A percentile compares a stretch with the other conserved stretches of the same genome.
Conservation (phyloP, 805 yeast genomes). For the Candida sanyiensis region DNA sequence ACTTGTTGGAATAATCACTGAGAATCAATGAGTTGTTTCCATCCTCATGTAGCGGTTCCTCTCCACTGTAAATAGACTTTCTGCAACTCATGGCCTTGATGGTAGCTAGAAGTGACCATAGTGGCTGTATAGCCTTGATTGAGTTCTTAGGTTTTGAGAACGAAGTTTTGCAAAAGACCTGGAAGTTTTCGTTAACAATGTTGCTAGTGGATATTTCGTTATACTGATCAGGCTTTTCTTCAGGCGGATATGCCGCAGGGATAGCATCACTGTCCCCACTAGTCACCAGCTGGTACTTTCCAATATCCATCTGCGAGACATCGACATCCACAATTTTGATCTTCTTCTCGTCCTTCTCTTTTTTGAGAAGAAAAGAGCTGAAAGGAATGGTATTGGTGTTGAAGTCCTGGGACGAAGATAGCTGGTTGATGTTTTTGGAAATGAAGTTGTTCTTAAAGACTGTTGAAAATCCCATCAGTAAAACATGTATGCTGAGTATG, state of each 20-base stretch:
- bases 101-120: slow-evolving; percentile 50
- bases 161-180: slow-evolving; percentile 18
- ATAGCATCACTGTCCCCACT: slow-evolving; percentile 4
- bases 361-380: slow-evolving; percentile 11
- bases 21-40: slow-evolving; percentile 18
- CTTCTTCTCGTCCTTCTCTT: slow-evolving; percentile 12
- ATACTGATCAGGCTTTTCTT: background rate
- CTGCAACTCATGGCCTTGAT: slow-evolving; percentile 43
- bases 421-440: slow-evolving; percentile 23
- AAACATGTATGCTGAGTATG: slow-evolving; percentile 21
- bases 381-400: slow-evolving; percentile 4
- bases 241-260: slow-evolving; percentile 7
- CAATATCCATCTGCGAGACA: slow-evolving; percentile 8
- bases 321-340: slow-evolving; percentile 17
- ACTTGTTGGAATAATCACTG: slow-evolving; percentile 20
- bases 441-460: slow-evolving; percentile 22
- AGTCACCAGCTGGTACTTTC: background rate
- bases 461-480: slow-evolving; percentile 22
- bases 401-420: slow-evolving; percentile 12
- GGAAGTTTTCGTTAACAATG: slow-evolving; percentile 25
- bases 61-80: slow-evolving; percentile 41
- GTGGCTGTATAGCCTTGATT: slow-evolving; percentile 34
- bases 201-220: slow-evolving; percentile 18
- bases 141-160: slow-evolving; percentile 18
- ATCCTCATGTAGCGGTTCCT: slow-evolving; percentile 19